phyloP scores from a whole-genome alignment of 352 stramenopile genomes.

The Pythium utonaiense region DNA sequence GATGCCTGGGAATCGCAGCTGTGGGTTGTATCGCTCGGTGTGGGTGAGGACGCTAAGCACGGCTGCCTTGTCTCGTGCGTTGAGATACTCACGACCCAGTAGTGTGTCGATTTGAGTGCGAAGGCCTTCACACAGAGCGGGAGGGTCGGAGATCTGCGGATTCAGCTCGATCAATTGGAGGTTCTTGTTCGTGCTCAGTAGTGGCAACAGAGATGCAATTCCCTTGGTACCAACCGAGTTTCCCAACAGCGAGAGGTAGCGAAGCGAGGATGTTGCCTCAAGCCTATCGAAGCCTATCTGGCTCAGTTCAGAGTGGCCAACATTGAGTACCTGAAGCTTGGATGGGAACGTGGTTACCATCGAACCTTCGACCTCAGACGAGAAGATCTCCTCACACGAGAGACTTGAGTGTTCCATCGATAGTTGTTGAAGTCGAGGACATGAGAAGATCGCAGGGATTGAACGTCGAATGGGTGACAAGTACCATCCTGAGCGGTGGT shows the following conservation, averaged over 20 bases:
- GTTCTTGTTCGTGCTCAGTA: background rate
- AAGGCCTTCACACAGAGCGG: background rate
- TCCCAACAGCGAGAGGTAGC: background rate
- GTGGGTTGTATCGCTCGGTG: background rate
- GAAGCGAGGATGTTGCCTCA: background rate
- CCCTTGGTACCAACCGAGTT: background rate
- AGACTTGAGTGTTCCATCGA: background rate
- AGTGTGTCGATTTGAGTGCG: background rate
- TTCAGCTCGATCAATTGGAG: background rate
- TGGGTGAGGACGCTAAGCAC: background rate
- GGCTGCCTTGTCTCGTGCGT: background rate
- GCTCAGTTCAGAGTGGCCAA: background rate
- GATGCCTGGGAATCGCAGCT: background rate
- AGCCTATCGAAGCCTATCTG: background rate
- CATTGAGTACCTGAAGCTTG: background rate
- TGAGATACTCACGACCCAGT: background rate
- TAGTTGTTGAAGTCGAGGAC: too few species aligned
- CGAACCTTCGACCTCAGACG: too few species aligned
- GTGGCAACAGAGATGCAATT: background rate
- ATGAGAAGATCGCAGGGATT: too few species aligned
- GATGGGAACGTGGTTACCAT: too few species aligned
- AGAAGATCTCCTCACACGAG: background rate
- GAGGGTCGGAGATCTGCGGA: background rate
- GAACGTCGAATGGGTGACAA: too few species aligned
- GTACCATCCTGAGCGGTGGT: background rate